Percentiles rank a stretch among this genome's conserved stretches.
These are phyloP conservation scores for Coemansia sp. DNA, from an alignment of 192 early-diverging fungal species.

Conservation along the genomic window DNA sequence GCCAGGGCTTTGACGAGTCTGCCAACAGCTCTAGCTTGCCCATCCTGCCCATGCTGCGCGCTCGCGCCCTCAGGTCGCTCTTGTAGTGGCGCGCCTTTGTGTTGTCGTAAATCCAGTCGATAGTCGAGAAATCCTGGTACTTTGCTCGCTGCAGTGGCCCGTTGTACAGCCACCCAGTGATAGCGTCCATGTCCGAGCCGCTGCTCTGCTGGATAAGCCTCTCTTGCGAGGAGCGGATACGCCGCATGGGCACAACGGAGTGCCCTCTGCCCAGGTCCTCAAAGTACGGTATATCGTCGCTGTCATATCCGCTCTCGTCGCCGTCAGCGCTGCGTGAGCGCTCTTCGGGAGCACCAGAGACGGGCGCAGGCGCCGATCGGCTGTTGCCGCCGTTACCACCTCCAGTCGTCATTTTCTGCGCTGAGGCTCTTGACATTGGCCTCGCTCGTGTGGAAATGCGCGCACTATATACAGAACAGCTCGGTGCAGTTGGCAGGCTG, in stretches of 20 bases:
- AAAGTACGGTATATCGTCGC: constrained; percentile 21
- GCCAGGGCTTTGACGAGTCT: constrained; percentile 43
- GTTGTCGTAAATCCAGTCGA: constrained; percentile 59
- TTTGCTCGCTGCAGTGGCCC: constrained; percentile 52
- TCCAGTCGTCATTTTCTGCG: not conserved
- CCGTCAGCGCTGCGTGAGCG: not conserved
- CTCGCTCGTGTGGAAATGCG: not conserved
- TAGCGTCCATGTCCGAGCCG: constrained; percentile 40
- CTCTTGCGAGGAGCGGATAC: constrained; percentile 41
- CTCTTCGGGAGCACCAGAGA: not conserved
- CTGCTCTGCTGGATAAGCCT: constrained; percentile 23
- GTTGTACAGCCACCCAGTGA: constrained; percentile 56
- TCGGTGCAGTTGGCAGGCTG: not conserved
- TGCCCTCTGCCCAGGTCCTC: constrained; percentile 17
- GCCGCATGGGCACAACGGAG: constrained; percentile 32
- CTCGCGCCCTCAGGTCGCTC: constrained; percentile 24
- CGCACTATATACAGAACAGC: not conserved
- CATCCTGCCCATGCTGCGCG: constrained; percentile 3
- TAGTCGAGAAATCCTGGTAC: constrained; percentile 58
- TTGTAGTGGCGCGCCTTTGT: constrained; percentile 40
- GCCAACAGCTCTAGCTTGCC: constrained; percentile 23
- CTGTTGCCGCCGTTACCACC: not conserved
- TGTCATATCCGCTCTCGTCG: not conserved
- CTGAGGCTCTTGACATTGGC: not conserved
- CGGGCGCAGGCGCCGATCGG: not conserved